These are phyloP conservation scores for Coniochaeta prunicola DNA, from an alignment of 2,329 filamentous ascomycete species.

Conservation along the genomic window DNA sequence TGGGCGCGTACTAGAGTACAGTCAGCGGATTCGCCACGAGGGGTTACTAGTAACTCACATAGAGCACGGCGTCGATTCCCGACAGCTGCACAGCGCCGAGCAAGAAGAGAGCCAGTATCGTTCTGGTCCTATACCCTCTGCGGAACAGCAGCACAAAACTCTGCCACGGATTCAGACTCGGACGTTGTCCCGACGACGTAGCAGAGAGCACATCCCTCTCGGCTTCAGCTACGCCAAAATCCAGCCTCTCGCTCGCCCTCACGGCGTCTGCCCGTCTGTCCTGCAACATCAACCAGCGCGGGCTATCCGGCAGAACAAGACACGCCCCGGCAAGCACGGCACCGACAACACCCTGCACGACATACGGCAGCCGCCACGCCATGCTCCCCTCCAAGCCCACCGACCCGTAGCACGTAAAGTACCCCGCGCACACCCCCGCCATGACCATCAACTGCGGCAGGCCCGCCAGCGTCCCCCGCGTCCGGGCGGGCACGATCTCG, in stretches of 20 bases:
- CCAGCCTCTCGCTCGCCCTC: not conserved
- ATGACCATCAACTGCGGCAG: conserved; percentile 45
- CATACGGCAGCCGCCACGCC: conserved; percentile 49
- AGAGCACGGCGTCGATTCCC: conserved; percentile 56
- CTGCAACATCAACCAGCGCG: conserved; percentile 45
- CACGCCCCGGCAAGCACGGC: conserved; percentile 20
- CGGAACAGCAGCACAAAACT: conserved; percentile 16
- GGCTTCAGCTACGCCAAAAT: conserved; percentile 17
- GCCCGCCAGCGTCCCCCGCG: conserved; percentile 43
- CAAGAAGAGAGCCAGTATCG: conserved; percentile 48
- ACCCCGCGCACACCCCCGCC: conserved; percentile 44
- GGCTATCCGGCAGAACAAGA: conserved; percentile 36
- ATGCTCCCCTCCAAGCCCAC: conserved; percentile 34
- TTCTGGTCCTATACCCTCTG: conserved; percentile 32
- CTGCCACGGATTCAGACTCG: not conserved
- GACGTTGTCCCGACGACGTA: not conserved
- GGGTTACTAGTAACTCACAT: conserved; percentile 14
- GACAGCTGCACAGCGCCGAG: conserved; percentile 52
- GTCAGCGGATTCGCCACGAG: not conserved
- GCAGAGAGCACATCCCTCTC: conserved; percentile 22
- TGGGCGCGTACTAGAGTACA: conserved; percentile 41
- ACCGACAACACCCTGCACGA: conserved; percentile 26
- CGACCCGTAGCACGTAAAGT: conserved; percentile 51
- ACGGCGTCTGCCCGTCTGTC: conserved; percentile 36
- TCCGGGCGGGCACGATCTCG: conserved; percentile 47